A percentile compares a stretch with the other conserved stretches of the same genome.
Conservation (phyloP, 2,329 filamentous ascomycete species). For the Incumbomyces lentus region DNA sequence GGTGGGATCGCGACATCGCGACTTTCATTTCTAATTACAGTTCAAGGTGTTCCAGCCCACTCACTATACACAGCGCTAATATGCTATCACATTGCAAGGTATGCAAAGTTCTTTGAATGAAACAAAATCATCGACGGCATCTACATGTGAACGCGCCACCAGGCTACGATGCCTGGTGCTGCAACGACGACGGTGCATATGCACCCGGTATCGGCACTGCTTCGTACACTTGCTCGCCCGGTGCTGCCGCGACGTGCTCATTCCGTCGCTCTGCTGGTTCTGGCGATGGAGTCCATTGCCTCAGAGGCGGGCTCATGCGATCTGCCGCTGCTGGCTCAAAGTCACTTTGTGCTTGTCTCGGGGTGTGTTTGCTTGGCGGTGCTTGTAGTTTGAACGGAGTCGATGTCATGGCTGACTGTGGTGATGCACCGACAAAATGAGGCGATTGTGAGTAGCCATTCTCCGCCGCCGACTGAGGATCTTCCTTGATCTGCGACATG, state of each 20-base stretch:
- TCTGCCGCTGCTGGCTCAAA: slow-evolving; percentile 46
- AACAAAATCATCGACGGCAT: slow-evolving; percentile 7
- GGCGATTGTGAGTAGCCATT: slow-evolving; percentile 27
- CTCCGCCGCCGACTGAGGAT: slow-evolving; percentile 7
- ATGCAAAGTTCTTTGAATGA: slow-evolving; percentile 2
- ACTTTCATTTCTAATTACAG: background rate
- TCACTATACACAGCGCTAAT: slow-evolving; percentile 4
- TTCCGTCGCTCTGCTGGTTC: slow-evolving; percentile 40
- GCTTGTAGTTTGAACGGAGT: slow-evolving; percentile 74
- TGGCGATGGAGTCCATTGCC: slow-evolving; percentile 22
- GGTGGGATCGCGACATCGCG: too few species aligned
- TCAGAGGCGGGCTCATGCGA: slow-evolving; percentile 25
- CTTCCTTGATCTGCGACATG: slow-evolving; percentile 5
- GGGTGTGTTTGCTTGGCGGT: slow-evolving; percentile 71
- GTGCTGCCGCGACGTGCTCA: slow-evolving; percentile 58
- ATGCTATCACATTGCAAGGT: background rate
- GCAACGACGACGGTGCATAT: slow-evolving; percentile 46
- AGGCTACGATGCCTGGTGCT: slow-evolving; percentile 25
- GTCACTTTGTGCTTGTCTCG: slow-evolving; percentile 52
- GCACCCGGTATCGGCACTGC: slow-evolving; percentile 81
- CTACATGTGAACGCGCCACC: background rate
- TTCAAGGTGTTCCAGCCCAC: background rate
- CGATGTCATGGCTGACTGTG: slow-evolving; percentile 49
- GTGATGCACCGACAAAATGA: slow-evolving; percentile 41
- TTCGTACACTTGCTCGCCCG: slow-evolving; percentile 75